Percentiles rank a stretch among this genome's conserved stretches.
phyloP scores from a whole-genome alignment of 2,329 filamentous ascomycete species.

The Ceratocystis lukuohia region DNA sequence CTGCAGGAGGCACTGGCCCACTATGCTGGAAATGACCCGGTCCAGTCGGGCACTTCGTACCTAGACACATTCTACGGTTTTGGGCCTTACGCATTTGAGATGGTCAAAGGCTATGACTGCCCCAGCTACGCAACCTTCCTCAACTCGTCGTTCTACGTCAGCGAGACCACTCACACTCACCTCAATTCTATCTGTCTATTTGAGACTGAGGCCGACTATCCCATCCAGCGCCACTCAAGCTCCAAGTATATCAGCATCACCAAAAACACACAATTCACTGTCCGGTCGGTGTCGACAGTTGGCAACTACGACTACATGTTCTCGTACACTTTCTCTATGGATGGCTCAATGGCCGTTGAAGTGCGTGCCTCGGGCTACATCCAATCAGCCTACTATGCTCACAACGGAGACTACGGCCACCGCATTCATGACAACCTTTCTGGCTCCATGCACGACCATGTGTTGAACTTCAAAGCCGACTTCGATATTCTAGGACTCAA shows the following conservation, averaged over 20 bases:
- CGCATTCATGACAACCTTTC: slow-evolving; percentile 27
- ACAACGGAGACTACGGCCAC: slow-evolving; percentile 27
- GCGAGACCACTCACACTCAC: slow-evolving; percentile 25
- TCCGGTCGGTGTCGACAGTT: slow-evolving; percentile 25
- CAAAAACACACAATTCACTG: slow-evolving; percentile 25
- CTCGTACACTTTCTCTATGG: slow-evolving; percentile 27
- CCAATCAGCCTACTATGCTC: slow-evolving; percentile 26
- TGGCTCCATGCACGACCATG: slow-evolving; percentile 30
- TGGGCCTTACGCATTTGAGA: slow-evolving; percentile 27
- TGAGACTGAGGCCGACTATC: slow-evolving; percentile 28
- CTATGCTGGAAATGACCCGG: slow-evolving; percentile 36
- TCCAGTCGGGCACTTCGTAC: slow-evolving; percentile 31
- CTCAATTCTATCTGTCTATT: slow-evolving; percentile 30
- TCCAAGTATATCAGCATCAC: slow-evolving; percentile 23
- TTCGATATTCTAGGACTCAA: slow-evolving; percentile 28
- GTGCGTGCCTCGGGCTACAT: slow-evolving; percentile 31
- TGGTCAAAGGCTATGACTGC: slow-evolving; percentile 33
- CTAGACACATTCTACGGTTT: slow-evolving; percentile 31
- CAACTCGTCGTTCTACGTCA: slow-evolving; percentile 26
- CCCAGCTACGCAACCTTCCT: slow-evolving; percentile 29
- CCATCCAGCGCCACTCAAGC: slow-evolving; percentile 28
- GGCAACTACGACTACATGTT: slow-evolving; percentile 35
- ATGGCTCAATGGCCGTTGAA: slow-evolving; percentile 29
- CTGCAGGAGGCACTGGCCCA: slow-evolving; percentile 41
- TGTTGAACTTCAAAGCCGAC: slow-evolving; percentile 31